phyloP scores from a whole-genome alignment of 306 rosid genomes.

The Cyclanthera cordifolia region DNA sequence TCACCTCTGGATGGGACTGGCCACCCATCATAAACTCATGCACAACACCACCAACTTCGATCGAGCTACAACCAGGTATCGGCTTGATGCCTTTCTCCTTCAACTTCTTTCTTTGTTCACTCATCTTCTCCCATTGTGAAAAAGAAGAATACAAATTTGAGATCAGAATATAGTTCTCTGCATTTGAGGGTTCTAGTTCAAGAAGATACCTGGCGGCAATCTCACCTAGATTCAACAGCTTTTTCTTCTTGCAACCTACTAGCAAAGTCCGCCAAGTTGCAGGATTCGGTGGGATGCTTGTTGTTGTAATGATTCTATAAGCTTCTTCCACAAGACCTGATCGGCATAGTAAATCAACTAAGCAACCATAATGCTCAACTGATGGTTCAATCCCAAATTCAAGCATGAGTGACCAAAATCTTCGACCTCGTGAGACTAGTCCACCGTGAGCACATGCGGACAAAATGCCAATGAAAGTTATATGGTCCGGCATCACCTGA shows the following conservation, averaged over 20 bases:
- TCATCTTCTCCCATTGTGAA: slow-evolving; percentile 26
- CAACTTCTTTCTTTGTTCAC: slow-evolving; percentile 15
- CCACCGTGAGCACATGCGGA: slow-evolving; percentile 21
- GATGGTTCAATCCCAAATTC: slow-evolving; percentile 20
- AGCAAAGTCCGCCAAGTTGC: slow-evolving; percentile 18
- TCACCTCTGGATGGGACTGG: slow-evolving; percentile 17
- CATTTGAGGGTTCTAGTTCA: slow-evolving; percentile 19
- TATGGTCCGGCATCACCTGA: slow-evolving; percentile 19
- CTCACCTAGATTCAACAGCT: slow-evolving; percentile 14
- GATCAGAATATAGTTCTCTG: slow-evolving; percentile 17
- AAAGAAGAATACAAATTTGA: slow-evolving; percentile 24
- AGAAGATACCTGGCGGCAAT: slow-evolving; percentile 14
- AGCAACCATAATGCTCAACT: slow-evolving; percentile 21
- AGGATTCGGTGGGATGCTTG: slow-evolving; percentile 11
- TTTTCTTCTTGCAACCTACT: slow-evolving; percentile 18
- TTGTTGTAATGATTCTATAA: slow-evolving; percentile 7
- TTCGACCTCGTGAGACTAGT: slow-evolving; percentile 15
- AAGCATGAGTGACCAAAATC: slow-evolving; percentile 22
- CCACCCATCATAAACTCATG: slow-evolving; percentile 20
- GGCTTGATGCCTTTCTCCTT: slow-evolving; percentile 18
- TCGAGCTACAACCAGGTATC: slow-evolving; percentile 17
- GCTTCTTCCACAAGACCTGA: slow-evolving; percentile 17
- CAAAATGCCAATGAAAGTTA: slow-evolving; percentile 15
- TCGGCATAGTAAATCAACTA: slow-evolving; percentile 22
- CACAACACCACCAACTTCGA: slow-evolving; percentile 18